These are phyloP conservation scores for Ceratocystis ficicola DNA, from an alignment of 2,329 filamentous ascomycete species.

Conservation along the genomic window DNA sequence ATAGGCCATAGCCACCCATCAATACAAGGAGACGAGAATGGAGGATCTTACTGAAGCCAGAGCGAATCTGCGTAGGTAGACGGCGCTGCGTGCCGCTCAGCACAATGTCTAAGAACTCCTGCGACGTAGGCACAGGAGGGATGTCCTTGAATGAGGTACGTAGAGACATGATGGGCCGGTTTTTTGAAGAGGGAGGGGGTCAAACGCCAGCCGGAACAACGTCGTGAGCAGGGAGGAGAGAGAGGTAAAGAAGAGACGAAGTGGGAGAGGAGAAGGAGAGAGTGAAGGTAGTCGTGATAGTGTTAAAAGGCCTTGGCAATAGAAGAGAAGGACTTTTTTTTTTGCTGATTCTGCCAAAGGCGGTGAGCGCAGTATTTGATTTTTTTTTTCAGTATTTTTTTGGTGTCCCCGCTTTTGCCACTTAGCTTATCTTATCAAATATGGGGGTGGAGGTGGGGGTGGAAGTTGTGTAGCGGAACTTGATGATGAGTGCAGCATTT, in stretches of 20 bases:
- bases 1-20: too few species aligned
- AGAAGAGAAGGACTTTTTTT: constrained; percentile 17
- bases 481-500: too few species aligned
- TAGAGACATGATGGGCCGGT: constrained; percentile 20
- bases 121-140: constrained; percentile 74
- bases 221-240: background rate
- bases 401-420: constrained; percentile 19
- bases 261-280: constrained; percentile 3
- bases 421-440: constrained; percentile 26
- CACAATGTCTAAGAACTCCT: constrained; percentile 97
- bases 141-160: constrained; percentile 60
- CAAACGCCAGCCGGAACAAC: background rate
- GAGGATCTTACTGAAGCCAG: constrained; percentile 66
- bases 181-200: background rate
- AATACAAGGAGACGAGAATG: too few species aligned
- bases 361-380: constrained; percentile 15
- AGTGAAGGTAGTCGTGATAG: constrained; percentile 2
- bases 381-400: constrained; percentile 23
- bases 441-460: background rate
- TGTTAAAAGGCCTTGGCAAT: background rate
- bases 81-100: constrained; percentile 85
- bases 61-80: constrained; percentile 86
- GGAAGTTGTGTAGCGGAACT: background rate
- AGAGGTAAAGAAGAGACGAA: constrained; percentile 11
- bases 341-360: constrained; percentile 13